These are phyloP conservation scores for Cytospora piceicola DNA, from an alignment of 2,329 filamentous ascomycete species.

Conservation along the genomic window DNA sequence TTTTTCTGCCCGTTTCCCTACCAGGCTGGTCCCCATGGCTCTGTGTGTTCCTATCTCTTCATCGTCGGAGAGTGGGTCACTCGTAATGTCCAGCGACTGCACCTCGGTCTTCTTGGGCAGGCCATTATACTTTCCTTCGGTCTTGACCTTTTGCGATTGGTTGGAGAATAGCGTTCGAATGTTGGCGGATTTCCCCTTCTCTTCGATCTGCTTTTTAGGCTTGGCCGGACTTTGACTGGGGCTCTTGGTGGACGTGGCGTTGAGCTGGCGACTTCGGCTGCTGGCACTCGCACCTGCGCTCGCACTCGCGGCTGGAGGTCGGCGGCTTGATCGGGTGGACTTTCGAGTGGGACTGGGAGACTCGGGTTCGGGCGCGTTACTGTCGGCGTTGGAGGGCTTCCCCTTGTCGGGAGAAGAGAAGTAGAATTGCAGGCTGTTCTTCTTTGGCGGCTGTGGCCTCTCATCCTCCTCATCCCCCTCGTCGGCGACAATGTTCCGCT, in stretches of 20 bases:
- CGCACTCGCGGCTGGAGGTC: conserved; percentile 22
- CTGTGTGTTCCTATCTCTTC: conserved; percentile 59
- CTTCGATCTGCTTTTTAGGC: conserved; percentile 47
- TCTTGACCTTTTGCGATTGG: conserved; percentile 57
- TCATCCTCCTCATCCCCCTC: conserved; percentile 54
- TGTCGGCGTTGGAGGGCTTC: conserved; percentile 33
- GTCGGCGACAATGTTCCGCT: conserved; percentile 57
- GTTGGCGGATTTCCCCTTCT: conserved; percentile 59
- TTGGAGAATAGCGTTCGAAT: conserved; percentile 64
- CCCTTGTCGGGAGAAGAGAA: conserved; percentile 54
- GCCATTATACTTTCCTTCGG: conserved; percentile 39
- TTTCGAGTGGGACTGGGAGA: conserved; percentile 50
- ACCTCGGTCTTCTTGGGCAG: conserved; percentile 33
- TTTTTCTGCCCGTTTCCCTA: conserved; percentile 60
- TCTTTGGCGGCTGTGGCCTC: conserved; percentile 36
- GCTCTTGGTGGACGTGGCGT: conserved; percentile 39
- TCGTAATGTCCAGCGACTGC: conserved; percentile 50
- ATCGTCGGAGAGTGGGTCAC: conserved; percentile 64
- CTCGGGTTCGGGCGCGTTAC: conserved; percentile 38
- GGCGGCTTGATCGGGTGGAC: conserved; percentile 33
- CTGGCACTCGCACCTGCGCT: conserved; percentile 17
- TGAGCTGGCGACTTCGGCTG: conserved; percentile 36
- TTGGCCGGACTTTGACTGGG: conserved; percentile 51
- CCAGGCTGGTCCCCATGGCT: conserved; percentile 56
- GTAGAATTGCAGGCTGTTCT: conserved; percentile 58